Evolutionary conservation across 768 basidiomycete genomes (phyloP).

Genomic region (Trametes punicea): DNA sequence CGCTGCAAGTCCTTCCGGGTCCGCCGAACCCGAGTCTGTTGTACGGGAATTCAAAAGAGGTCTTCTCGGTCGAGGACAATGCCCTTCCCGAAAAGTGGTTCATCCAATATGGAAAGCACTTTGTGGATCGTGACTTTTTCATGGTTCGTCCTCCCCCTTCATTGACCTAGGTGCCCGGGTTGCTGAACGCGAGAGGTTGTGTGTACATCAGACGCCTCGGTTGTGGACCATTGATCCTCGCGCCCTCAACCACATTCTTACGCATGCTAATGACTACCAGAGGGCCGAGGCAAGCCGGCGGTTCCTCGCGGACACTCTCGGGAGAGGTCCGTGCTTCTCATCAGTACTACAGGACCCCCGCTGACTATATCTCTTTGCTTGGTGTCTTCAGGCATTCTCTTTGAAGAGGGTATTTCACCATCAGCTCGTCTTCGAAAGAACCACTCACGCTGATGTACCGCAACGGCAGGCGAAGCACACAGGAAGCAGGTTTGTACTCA

Average conservation of each 20-base stretch:
- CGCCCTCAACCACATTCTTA: conserved; percentile 61
- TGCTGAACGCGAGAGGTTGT: too few species aligned
- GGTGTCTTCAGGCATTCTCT: conserved; percentile 7
- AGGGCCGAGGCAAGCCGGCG: conserved; percentile 45
- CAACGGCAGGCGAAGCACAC: conserved; percentile 32
- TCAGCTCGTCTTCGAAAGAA: too few species aligned
- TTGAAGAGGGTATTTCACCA: neutral
- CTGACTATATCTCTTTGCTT: too few species aligned
- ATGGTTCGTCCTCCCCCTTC: conserved; percentile 33
- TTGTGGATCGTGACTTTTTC: conserved; percentile 42
- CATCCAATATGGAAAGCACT: conserved; percentile 42
- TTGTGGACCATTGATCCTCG: conserved; percentile 44
- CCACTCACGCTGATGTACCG: too few species aligned
- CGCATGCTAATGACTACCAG: conserved; percentile 50
- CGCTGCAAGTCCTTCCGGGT: conserved; percentile 47
- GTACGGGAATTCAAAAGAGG: conserved; percentile 48
- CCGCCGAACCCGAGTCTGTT: conserved; percentile 44
- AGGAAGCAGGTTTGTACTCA: conserved; percentile 37
- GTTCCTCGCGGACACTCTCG: conserved; percentile 39
- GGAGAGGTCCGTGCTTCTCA: conserved; percentile 29
- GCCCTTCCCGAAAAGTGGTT: conserved; percentile 39
- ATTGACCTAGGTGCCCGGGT: too few species aligned
- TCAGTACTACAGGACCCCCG: neutral
- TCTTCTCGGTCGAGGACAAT: conserved; percentile 43
- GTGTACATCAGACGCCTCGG: conserved; percentile 4